Conservation (phyloP, 2,329 filamentous ascomycete genomes). For the Arthrinium phaeospermum region DNA sequence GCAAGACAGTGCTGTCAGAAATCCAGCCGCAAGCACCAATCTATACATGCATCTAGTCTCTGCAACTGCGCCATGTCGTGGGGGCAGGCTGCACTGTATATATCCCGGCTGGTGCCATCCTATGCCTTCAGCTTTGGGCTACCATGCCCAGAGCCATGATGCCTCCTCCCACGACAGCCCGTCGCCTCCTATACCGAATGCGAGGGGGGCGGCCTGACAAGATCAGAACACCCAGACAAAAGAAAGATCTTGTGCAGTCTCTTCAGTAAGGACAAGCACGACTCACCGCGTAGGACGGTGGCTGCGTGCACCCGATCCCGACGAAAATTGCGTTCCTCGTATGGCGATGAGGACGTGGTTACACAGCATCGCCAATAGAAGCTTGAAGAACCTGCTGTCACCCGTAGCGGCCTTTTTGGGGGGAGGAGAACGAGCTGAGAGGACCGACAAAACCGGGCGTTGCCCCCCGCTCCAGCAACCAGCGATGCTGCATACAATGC, state of each 20-base stretch:
- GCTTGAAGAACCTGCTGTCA: slow-evolving; percentile 32
- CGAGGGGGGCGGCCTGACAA: slow-evolving; percentile 17
- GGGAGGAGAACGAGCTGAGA: slow-evolving; percentile 1
- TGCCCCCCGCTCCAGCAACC: neutral
- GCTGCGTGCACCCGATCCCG: slow-evolving; percentile 37
- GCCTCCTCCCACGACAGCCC: slow-evolving; percentile 32
- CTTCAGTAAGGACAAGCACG: slow-evolving; percentile 24
- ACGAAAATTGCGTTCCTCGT: slow-evolving; percentile 40
- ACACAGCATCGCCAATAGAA: slow-evolving; percentile 31
- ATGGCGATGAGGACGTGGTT: slow-evolving; percentile 29
- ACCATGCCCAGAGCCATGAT: slow-evolving; percentile 27
- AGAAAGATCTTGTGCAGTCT: neutral
- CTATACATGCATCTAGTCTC: slow-evolving; percentile 27
- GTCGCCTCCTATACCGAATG: slow-evolving; percentile 23
- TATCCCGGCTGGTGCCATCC: slow-evolving; percentile 29
- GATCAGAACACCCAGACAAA: slow-evolving; percentile 28
- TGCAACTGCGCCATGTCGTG: slow-evolving; percentile 31
- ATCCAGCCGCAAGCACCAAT: slow-evolving; percentile 25
- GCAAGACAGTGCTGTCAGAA: slow-evolving; percentile 27
- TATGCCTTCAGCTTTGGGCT: slow-evolving; percentile 26
- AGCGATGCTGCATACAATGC: slow-evolving; percentile 4
- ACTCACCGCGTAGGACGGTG: slow-evolving; percentile 32
- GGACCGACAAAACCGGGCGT: neutral
- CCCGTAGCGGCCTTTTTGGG: slow-evolving; percentile 28
- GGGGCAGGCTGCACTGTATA: slow-evolving; percentile 30